A percentile compares a stretch with the other conserved stretches of the same genome.
phyloP scores from a whole-genome alignment of 2,329 filamentous ascomycete genomes.

The Aureobasidium namibiae region DNA sequence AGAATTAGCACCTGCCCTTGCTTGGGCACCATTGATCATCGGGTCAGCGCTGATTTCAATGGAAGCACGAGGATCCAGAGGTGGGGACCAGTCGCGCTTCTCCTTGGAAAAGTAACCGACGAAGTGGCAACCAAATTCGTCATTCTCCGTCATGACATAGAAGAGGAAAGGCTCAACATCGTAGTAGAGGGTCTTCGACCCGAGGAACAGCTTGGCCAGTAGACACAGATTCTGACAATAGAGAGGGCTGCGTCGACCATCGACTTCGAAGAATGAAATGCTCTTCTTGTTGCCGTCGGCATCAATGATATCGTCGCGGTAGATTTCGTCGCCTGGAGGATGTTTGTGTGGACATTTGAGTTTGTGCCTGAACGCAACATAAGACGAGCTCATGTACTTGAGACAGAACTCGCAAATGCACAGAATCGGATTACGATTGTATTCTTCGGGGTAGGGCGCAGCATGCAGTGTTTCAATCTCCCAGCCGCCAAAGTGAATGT shows the following conservation, averaged over 20 bases:
- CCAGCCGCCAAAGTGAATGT: slow-evolving; percentile 94
- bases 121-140: slow-evolving; percentile 87
- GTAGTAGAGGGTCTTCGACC: slow-evolving; percentile 96
- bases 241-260: slow-evolving; percentile 93
- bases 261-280: slow-evolving; percentile 87
- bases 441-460: slow-evolving; percentile 95
- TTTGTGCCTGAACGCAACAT: slow-evolving; percentile 96
- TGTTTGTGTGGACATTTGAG: slow-evolving; percentile 91
- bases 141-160: slow-evolving; percentile 92
- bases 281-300: slow-evolving; percentile 26
- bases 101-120: slow-evolving; percentile 99
- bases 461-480: slow-evolving; percentile 99
- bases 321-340: slow-evolving; percentile 95
- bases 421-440: slow-evolving; percentile 90
- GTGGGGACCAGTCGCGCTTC: slow-evolving; percentile 52
- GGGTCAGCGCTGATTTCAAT: slow-evolving; percentile 19
- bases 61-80: slow-evolving; percentile 55
- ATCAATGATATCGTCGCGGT: slow-evolving; percentile 71
- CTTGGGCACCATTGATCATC: slow-evolving; percentile 15
- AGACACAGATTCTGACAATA: slow-evolving; percentile 98
- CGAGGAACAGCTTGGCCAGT: slow-evolving; percentile 92
- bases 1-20: slow-evolving; percentile 13
- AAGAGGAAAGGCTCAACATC: slow-evolving; percentile 96
- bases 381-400: slow-evolving; percentile 99
- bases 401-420: slow-evolving; percentile 99